Conservation (phyloP, 768 basidiomycete genomes). For the Xerocomellus intermedius region DNA sequence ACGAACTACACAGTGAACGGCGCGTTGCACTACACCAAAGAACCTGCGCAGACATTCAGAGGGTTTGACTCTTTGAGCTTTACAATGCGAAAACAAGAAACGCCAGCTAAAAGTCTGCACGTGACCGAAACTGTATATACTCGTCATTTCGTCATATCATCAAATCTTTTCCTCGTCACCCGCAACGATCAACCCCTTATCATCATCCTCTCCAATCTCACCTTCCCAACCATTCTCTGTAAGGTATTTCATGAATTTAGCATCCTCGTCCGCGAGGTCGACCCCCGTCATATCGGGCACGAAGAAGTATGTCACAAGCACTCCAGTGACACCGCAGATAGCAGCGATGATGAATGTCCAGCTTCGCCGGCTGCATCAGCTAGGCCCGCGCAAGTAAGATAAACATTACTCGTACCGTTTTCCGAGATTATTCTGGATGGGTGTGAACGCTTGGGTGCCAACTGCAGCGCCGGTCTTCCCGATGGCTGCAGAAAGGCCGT, state of each 20-base stretch:
- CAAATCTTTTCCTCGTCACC: constrained; percentile 9
- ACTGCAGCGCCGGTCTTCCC: constrained; percentile 74
- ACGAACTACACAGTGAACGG: constrained; percentile 19
- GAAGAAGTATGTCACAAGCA: constrained; percentile 66
- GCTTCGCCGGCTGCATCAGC: constrained; percentile 27
- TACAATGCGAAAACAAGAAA: neutral
- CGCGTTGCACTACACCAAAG: constrained; percentile 15
- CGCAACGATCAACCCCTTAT: constrained; percentile 27
- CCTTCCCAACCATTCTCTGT: constrained; percentile 65
- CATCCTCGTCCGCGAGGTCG: constrained; percentile 66
- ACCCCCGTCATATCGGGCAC: constrained; percentile 66
- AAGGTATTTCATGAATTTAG: constrained; percentile 58
- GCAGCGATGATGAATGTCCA: constrained; percentile 71
- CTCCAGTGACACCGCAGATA: constrained; percentile 62
- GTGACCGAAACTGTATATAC: constrained; percentile 6
- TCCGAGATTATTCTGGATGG: constrained; percentile 66
- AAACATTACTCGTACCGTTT: constrained; percentile 42
- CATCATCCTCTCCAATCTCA: constrained; percentile 55
- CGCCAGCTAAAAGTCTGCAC: constrained; percentile 7
- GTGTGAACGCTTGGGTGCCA: constrained; percentile 69
- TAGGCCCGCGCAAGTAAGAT: neutral
- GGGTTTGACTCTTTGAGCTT: neutral
- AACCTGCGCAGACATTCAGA: constrained; percentile 22
- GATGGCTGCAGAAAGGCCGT: constrained; percentile 65
- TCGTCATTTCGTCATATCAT: neutral